These are phyloP conservation scores for Solanum peruvianum DNA, from an alignment of 257 asterid genomes.

Conservation along the genomic window DNA sequence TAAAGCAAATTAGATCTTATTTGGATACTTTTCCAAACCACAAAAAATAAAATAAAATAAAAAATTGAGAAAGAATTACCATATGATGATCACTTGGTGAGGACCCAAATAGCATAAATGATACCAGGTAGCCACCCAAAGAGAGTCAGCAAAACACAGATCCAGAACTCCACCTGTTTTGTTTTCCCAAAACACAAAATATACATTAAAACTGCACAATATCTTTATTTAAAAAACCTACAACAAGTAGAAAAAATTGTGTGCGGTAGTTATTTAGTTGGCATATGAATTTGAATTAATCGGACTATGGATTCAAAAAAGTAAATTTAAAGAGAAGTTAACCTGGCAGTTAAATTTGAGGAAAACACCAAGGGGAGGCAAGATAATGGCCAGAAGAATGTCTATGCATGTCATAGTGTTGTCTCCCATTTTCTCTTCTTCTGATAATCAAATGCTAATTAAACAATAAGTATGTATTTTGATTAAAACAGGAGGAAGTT, in stretches of 20 bases:
- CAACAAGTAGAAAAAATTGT: neutral
- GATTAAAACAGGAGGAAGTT: neutral
- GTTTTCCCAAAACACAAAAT: neutral
- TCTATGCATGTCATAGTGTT: constrained; percentile 14
- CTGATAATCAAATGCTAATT: neutral
- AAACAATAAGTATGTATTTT: neutral
- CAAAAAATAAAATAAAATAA: neutral
- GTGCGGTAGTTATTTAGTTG: neutral
- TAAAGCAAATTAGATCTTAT: neutral
- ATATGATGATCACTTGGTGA: constrained; percentile 44
- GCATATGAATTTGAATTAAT: neutral
- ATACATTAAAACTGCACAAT: neutral
- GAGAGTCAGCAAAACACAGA: constrained; percentile 57
- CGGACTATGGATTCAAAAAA: neutral
- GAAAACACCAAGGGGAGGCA: constrained; percentile 35
- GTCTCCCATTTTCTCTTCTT: neutral
- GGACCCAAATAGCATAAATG: constrained; percentile 54
- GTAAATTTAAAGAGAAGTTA: neutral
- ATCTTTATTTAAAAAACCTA: neutral
- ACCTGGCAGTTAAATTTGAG: constrained; percentile 22
- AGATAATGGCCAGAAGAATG: constrained; percentile 17
- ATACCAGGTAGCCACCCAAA: constrained; percentile 76
- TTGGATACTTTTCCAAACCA: neutral
- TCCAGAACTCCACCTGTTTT: constrained; percentile 70
- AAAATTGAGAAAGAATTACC: neutral